phyloP scores from a whole-genome alignment of 139 green algal genomes.

The Protoeuglena noctilucae region DNA sequence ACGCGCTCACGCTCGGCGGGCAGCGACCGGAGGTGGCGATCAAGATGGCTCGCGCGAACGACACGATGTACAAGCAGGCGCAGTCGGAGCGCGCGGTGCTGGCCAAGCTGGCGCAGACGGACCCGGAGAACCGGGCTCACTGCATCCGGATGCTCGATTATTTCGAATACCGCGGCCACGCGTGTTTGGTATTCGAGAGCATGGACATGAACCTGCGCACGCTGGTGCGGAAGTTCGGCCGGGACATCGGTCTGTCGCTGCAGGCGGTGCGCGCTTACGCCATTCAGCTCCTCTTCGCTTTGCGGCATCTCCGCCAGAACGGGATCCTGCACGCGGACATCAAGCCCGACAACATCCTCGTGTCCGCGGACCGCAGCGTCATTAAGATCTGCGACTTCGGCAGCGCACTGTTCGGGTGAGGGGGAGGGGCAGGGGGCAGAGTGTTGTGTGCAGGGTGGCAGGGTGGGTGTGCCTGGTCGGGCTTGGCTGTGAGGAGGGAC shows the following conservation, averaged over 20 bases:
- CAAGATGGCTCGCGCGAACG: constrained; percentile 68
- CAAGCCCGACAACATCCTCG: constrained; percentile 99
- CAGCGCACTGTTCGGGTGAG: constrained; percentile 76
- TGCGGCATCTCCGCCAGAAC: constrained; percentile 68
- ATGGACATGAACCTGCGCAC: constrained; percentile 77
- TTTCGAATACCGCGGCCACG: constrained; percentile 89
- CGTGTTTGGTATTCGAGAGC: constrained; percentile 70
- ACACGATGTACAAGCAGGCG: constrained; percentile 58
- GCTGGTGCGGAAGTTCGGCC: constrained; percentile 90
- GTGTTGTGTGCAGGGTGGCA: too few relatives aligned
- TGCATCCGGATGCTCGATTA: constrained; percentile 68
- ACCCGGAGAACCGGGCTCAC: constrained; percentile 74
- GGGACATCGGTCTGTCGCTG: constrained; percentile 84
- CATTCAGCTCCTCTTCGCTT: constrained; percentile 77
- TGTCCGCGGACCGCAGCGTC: constrained; percentile 12
- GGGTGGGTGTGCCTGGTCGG: too few relatives aligned
- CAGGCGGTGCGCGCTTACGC: constrained; percentile 76
- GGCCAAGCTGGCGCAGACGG: constrained; percentile 48
- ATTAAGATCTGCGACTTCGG: constrained; percentile 90
- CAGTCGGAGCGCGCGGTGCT: constrained; percentile 67
- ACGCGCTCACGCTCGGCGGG: constrained; percentile 20
- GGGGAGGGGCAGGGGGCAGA: too few relatives aligned
- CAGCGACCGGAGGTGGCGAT: constrained; percentile 28
- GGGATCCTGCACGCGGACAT: constrained; percentile 93
- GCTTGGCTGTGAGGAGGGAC: too few relatives aligned